phyloP scores from a whole-genome alignment of 306 rosid species.

The Ceratonia siliqua region DNA sequence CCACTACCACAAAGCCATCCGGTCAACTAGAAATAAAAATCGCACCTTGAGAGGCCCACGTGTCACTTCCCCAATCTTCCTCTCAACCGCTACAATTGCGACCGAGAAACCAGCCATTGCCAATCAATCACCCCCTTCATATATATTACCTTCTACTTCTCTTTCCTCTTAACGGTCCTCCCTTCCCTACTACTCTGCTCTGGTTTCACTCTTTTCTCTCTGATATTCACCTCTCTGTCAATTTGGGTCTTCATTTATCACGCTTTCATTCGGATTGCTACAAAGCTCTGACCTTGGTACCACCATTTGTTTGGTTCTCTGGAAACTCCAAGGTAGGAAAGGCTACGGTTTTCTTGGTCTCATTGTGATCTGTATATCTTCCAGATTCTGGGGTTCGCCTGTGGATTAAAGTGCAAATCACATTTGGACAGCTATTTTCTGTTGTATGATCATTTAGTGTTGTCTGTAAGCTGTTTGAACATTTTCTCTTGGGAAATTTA shows the following conservation, averaged over 20 bases:
- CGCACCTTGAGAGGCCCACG: slow-evolving; percentile 23
- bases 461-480: slow-evolving; percentile 21
- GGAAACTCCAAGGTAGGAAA: background rate
- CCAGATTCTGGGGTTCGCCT: background rate
- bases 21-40: background rate
- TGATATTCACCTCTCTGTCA: background rate
- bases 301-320: slow-evolving; percentile 2
- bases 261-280: slow-evolving; percentile 1
- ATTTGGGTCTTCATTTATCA: slow-evolving; percentile 1
- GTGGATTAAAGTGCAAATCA: slow-evolving; percentile 25
- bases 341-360: background rate
- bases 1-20: background rate
- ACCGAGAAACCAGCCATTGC: slow-evolving; percentile 42
- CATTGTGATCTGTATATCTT: slow-evolving; percentile 5
- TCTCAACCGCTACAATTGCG: slow-evolving; percentile 35
- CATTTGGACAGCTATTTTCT: slow-evolving; percentile 13
- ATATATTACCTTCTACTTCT: slow-evolving; percentile 26
- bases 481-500: background rate
- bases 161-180: slow-evolving; percentile 35
- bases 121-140: slow-evolving; percentile 16
- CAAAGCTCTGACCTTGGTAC: background rate
- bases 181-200: slow-evolving; percentile 38
- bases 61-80: slow-evolving; percentile 35
- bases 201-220: background rate
- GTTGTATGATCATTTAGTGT: background rate